phyloP scores from a whole-genome alignment of 768 basidiomycete species.

The Omphalotus guepiniiformis region DNA sequence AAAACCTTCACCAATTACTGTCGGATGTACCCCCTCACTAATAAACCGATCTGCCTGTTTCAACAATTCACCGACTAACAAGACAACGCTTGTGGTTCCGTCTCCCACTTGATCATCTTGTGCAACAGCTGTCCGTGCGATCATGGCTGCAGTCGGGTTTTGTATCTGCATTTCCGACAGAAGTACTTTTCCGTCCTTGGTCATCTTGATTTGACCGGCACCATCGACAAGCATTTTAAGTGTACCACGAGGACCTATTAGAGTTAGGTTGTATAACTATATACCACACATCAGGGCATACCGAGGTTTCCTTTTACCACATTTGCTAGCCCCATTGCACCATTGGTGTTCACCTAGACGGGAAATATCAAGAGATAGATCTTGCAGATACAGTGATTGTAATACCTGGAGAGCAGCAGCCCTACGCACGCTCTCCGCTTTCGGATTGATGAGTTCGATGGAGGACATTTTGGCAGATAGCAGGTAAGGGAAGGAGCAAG shows the following conservation, averaged over 20 bases:
- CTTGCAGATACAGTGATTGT: constrained; percentile 15
- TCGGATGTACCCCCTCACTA: constrained; percentile 97
- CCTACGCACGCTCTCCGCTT: constrained; percentile 89
- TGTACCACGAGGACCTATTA: constrained; percentile 87
- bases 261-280: constrained; percentile 8
- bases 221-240: constrained; percentile 99
- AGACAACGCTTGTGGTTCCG: constrained; percentile 95
- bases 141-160: constrained; percentile 99
- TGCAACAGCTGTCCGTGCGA: constrained; percentile 95
- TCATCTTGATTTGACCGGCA: constrained; percentile 98
- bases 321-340: constrained; percentile 94
- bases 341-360: constrained; percentile 74
- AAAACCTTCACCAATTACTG: constrained; percentile 92
- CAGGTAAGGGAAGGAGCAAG: background rate
- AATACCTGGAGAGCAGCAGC: constrained; percentile 91
- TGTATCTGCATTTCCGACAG: constrained; percentile 99
- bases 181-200: constrained; percentile 98
- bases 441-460: constrained; percentile 94
- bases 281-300: constrained; percentile 30
- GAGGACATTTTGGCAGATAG: constrained; percentile 6
- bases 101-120: constrained; percentile 99
- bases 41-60: constrained; percentile 98
- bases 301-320: constrained; percentile 98
- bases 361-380: constrained; percentile 18
- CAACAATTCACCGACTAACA: constrained; percentile 91